Evolutionary conservation across 1,284 basidiomycete species (phyloP).

Genomic region (Malassezia equina): DNA sequence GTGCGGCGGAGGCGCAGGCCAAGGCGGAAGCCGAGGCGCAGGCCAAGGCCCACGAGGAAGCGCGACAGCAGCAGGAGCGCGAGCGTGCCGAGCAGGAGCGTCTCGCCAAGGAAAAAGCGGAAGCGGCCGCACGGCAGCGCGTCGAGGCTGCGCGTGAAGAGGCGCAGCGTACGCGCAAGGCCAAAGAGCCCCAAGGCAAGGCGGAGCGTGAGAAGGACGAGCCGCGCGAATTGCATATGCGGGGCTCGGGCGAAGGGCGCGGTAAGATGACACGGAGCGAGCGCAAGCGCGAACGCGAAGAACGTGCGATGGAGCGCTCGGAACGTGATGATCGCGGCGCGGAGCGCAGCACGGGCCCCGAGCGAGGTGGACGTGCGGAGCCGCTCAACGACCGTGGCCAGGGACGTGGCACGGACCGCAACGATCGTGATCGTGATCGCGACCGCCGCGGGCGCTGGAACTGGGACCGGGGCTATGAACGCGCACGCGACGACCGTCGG

Average conservation of each 20-base stretch:
- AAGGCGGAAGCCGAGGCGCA: background rate
- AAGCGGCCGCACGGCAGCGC: background rate
- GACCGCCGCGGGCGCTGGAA: background rate
- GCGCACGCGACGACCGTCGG: background rate
- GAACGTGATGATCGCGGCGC: background rate
- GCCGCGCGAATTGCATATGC: conserved; percentile 2
- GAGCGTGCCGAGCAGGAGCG: background rate
- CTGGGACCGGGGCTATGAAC: background rate
- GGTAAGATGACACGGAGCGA: background rate
- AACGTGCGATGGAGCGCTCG: background rate
- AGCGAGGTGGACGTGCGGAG: no score
- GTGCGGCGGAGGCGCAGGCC: conserved; percentile 1
- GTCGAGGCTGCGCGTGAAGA: background rate
- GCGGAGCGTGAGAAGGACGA: background rate
- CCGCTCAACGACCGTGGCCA: background rate
- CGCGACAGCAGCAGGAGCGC: background rate
- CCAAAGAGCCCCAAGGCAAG: background rate
- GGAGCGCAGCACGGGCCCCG: background rate
- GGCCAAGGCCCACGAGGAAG: background rate
- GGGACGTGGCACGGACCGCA: background rate
- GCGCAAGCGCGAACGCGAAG: background rate
- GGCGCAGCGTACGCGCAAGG: conserved; percentile 1
- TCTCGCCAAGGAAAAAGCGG: background rate
- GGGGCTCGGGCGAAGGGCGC: background rate
- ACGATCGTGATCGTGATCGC: conserved; percentile 1